These are phyloP conservation scores for Galerina marginata DNA, from an alignment of 768 basidiomycete genomes.

Conservation along the genomic window DNA sequence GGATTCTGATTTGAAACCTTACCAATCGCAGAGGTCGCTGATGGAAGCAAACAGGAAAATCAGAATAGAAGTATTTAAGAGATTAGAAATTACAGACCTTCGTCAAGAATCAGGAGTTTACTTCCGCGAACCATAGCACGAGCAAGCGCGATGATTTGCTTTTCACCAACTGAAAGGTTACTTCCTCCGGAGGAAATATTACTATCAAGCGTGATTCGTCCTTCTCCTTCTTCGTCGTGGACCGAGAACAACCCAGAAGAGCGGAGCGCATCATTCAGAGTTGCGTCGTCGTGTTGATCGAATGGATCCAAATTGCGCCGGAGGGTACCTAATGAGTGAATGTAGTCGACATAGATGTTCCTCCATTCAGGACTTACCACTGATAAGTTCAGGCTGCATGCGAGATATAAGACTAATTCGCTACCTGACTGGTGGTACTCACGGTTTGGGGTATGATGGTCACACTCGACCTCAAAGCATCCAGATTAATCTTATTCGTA, in stretches of 20 bases:
- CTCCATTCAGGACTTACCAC: slow-evolving; percentile 19
- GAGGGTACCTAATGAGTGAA: slow-evolving; percentile 46
- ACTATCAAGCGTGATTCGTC: slow-evolving; percentile 51
- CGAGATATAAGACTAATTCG: slow-evolving; percentile 39
- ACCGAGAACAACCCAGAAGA: slow-evolving; percentile 43
- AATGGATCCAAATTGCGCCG: slow-evolving; percentile 71
- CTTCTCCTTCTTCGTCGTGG: slow-evolving; percentile 47
- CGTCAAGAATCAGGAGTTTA: slow-evolving; percentile 64
- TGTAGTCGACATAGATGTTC: neutral
- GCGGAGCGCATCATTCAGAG: slow-evolving; percentile 40
- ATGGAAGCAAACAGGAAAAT: too few relatives aligned
- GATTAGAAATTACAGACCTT: slow-evolving; percentile 43
- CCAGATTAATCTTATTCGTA: slow-evolving; percentile 53
- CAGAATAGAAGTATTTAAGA: too few relatives aligned
- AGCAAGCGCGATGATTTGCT: slow-evolving; percentile 71
- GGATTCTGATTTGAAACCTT: neutral
- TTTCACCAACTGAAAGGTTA: slow-evolving; percentile 77
- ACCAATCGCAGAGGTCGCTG: slow-evolving; percentile 55
- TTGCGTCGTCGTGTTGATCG: slow-evolving; percentile 54
- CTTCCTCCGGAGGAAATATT: slow-evolving; percentile 56
- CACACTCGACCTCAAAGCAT: slow-evolving; percentile 56
- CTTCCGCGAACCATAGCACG: slow-evolving; percentile 61
- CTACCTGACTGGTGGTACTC: neutral
- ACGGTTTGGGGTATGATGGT: slow-evolving; percentile 60
- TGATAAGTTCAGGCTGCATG: slow-evolving; percentile 36